phyloP scores from a whole-genome alignment of 2,329 filamentous ascomycete genomes.

The Coleophoma cylindrospora region DNA sequence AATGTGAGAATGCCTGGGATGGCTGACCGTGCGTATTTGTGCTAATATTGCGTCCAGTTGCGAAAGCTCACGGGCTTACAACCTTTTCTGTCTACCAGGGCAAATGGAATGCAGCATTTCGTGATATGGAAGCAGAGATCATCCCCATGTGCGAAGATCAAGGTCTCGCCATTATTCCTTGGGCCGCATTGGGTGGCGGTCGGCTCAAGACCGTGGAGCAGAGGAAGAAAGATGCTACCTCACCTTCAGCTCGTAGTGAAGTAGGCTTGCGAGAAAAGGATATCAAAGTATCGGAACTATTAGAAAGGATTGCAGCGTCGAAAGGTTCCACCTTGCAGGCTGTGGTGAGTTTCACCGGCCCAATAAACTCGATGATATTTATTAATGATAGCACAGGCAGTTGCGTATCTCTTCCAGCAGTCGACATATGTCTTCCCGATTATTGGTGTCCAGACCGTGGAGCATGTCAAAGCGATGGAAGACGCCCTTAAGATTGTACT shows the following conservation, averaged over 20 bases:
- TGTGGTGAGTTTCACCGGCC: conserved; percentile 30
- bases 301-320: conserved; percentile 48
- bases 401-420: conserved; percentile 10
- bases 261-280: conserved; percentile 19
- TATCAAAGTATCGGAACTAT: conserved; percentile 42
- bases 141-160: conserved; percentile 49
- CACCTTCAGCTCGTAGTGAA: background rate
- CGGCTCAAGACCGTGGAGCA: conserved; percentile 37
- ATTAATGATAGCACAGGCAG: background rate
- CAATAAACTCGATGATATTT: too few relatives aligned
- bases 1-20: conserved; percentile 33
- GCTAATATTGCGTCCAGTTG: too few relatives aligned
- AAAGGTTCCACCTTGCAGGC: conserved; percentile 51
- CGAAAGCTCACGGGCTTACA: conserved; percentile 46
- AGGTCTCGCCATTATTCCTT: conserved; percentile 49
- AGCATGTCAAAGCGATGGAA: too few relatives aligned
- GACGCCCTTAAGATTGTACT: too few relatives aligned
- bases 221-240: conserved; percentile 13
- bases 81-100: conserved; percentile 65
- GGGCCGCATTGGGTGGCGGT: conserved; percentile 42
- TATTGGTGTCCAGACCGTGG: conserved; percentile 1
- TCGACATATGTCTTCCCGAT: conserved; percentile 12
- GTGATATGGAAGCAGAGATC: conserved; percentile 58
- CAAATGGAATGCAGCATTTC: conserved; percentile 49
- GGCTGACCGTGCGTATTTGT: too few relatives aligned